Base-by-base conservation (phyloP, 768 basidiomycete genomes). In the Boletellus sp. region DNA sequence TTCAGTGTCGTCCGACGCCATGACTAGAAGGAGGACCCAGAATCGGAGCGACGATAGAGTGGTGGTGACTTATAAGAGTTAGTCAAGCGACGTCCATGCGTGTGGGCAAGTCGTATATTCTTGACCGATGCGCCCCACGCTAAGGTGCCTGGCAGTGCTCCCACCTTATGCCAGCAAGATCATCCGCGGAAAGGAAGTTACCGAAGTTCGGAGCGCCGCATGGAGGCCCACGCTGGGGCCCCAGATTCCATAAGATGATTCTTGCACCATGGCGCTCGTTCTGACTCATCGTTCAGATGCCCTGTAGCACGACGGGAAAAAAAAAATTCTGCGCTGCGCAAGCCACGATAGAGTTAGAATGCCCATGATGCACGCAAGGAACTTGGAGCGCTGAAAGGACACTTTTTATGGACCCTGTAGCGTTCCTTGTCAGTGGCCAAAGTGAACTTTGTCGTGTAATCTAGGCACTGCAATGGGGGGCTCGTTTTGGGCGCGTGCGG, bases 1-100 rank as follows among this genome's bases (percentile, higher is more conserved):
- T 48, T 70, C 62, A 49, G 66, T 57, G 44, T 59, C 45, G 34
- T 20, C 37, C 4, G 62, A 53, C 12, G 52, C 19, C 62, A 63
- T 63, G 45, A 13, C 41, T 37, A 37, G 9, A 34, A 41, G 36
- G 31, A 46, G 32, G 32, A 23, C 46, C 38, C 32, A 24, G 23
- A 22, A 17, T 38, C 11, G 40, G 35, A 24, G 17, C 3, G 15
- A 11, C 24, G 28, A 11, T 28, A 13, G 13, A 10, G 19, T 7
- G n/a, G 45, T 20, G 10, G n/a, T 10, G 32, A 2, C 42, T 42
- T 47, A 45, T 48, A 51, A 32, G 34, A 15, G 35, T 17, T 31
- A 19, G 35, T 9, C 17, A 6, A 12, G 12, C 5, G 42, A 33
- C 5, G 20, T 4, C 42, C 19, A 22, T 33, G 42, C 2, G n/a